These are phyloP conservation scores for Lentinula raphanica DNA, from an alignment of 768 basidiomycete species.

Conservation along the genomic window DNA sequence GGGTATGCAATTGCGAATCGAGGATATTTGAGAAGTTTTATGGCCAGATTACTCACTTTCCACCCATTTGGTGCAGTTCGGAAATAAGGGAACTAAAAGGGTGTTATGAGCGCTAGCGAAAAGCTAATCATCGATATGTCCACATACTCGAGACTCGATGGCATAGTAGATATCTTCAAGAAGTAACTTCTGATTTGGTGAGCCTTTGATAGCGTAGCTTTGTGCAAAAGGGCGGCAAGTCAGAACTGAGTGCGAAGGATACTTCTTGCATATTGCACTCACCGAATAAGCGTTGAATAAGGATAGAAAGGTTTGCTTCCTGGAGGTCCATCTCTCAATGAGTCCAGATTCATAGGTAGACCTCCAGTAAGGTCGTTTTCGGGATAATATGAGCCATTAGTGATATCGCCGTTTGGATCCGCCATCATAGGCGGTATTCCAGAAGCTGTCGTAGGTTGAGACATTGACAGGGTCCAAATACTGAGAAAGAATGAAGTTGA, in stretches of 20 bases:
- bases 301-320: slow-evolving; percentile 90
- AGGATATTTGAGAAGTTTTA: neutral
- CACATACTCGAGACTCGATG: slow-evolving; percentile 78
- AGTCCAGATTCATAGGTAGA: slow-evolving; percentile 82
- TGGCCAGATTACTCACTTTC: slow-evolving; percentile 61
- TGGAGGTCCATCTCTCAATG: slow-evolving; percentile 79
- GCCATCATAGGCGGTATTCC: slow-evolving; percentile 64
- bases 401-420: slow-evolving; percentile 50
- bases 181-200: slow-evolving; percentile 79
- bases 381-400: slow-evolving; percentile 61
- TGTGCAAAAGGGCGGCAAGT: slow-evolving; percentile 9
- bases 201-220: slow-evolving; percentile 89
- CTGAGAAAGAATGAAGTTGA: neutral
- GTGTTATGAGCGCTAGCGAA: too few species aligned
- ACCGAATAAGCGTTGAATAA: slow-evolving; percentile 88
- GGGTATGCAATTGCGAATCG: neutral
- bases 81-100: slow-evolving; percentile 78
- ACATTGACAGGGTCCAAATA: slow-evolving; percentile 27
- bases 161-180: slow-evolving; percentile 91
- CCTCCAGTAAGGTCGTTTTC: slow-evolving; percentile 79
- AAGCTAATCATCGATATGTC: too few species aligned
- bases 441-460: slow-evolving; percentile 47
- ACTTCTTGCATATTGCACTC: slow-evolving; percentile 27
- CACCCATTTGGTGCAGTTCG: slow-evolving; percentile 83
- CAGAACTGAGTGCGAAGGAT: slow-evolving; percentile 4